phyloP scores from a whole-genome alignment of 192 early-diverging fungal species.

The Coemansia sp. region DNA sequence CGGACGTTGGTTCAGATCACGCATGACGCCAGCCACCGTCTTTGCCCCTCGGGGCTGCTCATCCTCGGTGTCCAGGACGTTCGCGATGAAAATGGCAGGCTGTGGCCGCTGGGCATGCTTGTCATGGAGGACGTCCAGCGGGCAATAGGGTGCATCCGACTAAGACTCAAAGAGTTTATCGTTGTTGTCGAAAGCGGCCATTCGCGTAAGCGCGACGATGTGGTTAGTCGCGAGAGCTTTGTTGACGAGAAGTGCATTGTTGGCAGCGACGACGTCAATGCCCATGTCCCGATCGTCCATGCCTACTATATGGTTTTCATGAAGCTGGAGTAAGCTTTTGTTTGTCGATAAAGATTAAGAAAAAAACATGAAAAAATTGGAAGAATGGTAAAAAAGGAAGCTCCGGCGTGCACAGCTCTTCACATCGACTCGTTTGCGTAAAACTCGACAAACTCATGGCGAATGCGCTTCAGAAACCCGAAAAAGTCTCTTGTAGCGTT shows the following conservation, averaged over 20 bases:
- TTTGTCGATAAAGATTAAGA: neutral
- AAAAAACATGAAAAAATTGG: neutral
- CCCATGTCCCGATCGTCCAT: constrained; percentile 56
- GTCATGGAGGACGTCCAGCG: constrained; percentile 71
- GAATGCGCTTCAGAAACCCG: constrained; percentile 67
- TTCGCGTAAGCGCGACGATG: constrained; percentile 48
- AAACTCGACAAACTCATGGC: constrained; percentile 58
- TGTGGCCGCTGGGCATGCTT: constrained; percentile 75
- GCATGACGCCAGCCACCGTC: constrained; percentile 54
- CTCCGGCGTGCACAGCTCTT: neutral
- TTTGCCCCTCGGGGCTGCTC: constrained; percentile 66
- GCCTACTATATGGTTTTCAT: constrained; percentile 57
- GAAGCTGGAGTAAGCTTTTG: constrained; percentile 35
- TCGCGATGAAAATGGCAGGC: constrained; percentile 59
- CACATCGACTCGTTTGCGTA: constrained; percentile 26
- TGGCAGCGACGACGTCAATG: constrained; percentile 5
- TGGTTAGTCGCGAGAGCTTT: constrained; percentile 39
- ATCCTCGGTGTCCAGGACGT: constrained; percentile 73
- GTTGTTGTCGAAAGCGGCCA: constrained; percentile 54
- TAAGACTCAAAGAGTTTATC: constrained; percentile 57
- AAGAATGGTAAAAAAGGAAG: neutral
- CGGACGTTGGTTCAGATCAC: constrained; percentile 64
- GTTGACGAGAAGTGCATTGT: constrained; percentile 41
- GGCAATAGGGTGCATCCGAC: constrained; percentile 49
- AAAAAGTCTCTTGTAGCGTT: constrained; percentile 68